Percentiles rank a stretch among this genome's conserved stretches.
Evolutionary conservation across 2,329 filamentous ascomycete genomes (phyloP).

Genomic region (Triangularia setosa): DNA sequence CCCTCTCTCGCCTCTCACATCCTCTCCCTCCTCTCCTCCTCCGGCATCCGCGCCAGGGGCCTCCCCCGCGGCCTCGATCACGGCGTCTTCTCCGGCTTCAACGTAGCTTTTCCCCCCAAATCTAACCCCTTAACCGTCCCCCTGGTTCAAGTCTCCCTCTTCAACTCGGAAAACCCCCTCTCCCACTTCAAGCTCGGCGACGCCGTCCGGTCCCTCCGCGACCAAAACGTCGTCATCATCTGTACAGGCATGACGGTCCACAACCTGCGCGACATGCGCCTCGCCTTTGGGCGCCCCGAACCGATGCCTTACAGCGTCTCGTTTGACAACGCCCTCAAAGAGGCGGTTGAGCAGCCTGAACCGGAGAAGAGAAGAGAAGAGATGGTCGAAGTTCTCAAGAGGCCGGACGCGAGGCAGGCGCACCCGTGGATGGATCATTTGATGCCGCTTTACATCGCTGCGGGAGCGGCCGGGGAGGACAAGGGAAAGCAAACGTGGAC

Average conservation of each 20-base stretch:
- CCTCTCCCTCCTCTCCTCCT: conserved; percentile 49
- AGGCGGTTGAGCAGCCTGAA: conserved; percentile 51
- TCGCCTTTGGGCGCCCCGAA: conserved; percentile 39
- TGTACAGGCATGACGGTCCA: conserved; percentile 73
- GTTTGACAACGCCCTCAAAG: conserved; percentile 66
- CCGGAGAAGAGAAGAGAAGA: conserved; percentile 36
- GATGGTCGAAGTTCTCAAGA: conserved; percentile 38
- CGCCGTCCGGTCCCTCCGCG: conserved; percentile 61
- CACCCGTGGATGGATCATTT: conserved; percentile 49
- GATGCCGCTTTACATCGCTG: conserved; percentile 46
- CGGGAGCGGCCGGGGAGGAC: conserved; percentile 44
- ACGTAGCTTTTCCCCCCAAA: conserved; percentile 57
- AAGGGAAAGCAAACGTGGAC: conserved; percentile 43
- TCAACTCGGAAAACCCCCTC: conserved; percentile 58
- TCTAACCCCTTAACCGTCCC: conserved; percentile 62
- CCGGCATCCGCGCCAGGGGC: conserved; percentile 56
- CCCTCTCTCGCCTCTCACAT: conserved; percentile 57
- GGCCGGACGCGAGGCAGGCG: conserved; percentile 44
- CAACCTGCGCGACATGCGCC: conserved; percentile 56
- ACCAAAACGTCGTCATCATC: conserved; percentile 65
- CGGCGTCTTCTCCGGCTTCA: conserved; percentile 70
- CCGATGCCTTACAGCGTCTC: conserved; percentile 55
- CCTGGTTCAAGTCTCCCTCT: conserved; percentile 69
- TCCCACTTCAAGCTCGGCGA: conserved; percentile 65
- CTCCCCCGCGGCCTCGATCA: conserved; percentile 67